Base-by-base conservation (phyloP, 2,329 filamentous ascomycete genomes). In the Camptophora hylomeconis region DNA sequence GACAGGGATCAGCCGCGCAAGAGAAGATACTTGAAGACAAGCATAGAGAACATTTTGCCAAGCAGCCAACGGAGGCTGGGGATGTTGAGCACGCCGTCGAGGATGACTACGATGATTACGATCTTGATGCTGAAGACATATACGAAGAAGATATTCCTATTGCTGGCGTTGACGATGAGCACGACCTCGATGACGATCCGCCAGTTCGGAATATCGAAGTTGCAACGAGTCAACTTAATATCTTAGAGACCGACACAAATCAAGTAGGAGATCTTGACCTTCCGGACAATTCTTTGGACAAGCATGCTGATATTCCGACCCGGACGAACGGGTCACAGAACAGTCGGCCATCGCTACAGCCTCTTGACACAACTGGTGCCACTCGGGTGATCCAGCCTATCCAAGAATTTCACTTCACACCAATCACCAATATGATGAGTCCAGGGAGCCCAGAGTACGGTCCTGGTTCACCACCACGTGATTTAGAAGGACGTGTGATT, bases 1-100 rank as follows among this genome's bases (percentile, higher is more conserved):
- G 63, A 10, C 58, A 61, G 7, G 71, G 69, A 30, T 72, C 69
- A 4, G 60, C 65, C 4, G 58, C 61, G 1, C 69, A 77, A 44
- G 72, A 77, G 43, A 66, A 65, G 38, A 51, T 74, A 5, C 51
- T 77, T 18, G 72, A 77, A 50, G 72, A 76, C 35, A 70, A 69
- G 28, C 69, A 75, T 40, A 62, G 69, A 53, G 52, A 62, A 47
- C 54, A 69, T 53, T 56, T 65, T 47, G 53, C 64, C 35, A 54
- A 51, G 17, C 50, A 53, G 28, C 55, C 47, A 31, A 44, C 45
- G 8, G 43, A 32, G 12, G 26, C 47, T 22, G 48, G 50, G 24
- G 46, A 48, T 24, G 44, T 38, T 3, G 50, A 29, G 19, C 34
- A 35, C 7, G 33, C 36, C 13, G 37, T 39, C 18, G 38, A 43